These are phyloP conservation scores for Linnemannia exigua DNA, from an alignment of 192 early-diverging fungal genomes.

Conservation along the genomic window DNA sequence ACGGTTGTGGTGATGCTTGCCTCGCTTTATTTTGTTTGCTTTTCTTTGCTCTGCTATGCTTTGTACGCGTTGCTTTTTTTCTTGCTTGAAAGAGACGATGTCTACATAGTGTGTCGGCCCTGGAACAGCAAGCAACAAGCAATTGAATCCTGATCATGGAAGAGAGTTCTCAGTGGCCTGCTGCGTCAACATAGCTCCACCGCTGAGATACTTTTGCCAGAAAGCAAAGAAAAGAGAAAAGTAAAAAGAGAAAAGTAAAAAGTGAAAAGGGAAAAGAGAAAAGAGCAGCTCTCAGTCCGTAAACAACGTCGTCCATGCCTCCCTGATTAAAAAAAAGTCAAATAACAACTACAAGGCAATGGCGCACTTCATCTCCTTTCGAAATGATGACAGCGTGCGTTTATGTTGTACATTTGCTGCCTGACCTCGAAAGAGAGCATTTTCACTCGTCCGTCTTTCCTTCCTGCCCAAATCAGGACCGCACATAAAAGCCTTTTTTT, in stretches of 20 bases:
- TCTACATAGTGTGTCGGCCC: too few relatives aligned
- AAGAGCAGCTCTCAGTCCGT: not conserved
- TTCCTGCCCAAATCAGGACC: not conserved
- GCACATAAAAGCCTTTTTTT: not conserved
- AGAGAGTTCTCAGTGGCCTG: not conserved
- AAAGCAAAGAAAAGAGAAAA: not conserved
- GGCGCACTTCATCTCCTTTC: not conserved
- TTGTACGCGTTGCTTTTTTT: too few relatives aligned
- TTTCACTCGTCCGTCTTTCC: not conserved
- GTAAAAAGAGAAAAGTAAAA: not conserved
- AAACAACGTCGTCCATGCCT: too few relatives aligned
- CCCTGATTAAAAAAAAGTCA: not conserved
- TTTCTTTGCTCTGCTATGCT: too few relatives aligned
- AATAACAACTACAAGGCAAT: not conserved
- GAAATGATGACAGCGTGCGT: not conserved
- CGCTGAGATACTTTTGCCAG: not conserved
- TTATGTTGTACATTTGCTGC: not conserved
- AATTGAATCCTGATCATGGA: too few relatives aligned
- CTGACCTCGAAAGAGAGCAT: slow-evolving; percentile 1
- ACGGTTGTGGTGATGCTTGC: too few relatives aligned
- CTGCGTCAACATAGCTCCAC: not conserved
- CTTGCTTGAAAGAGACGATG: too few relatives aligned
- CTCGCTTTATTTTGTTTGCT: too few relatives aligned
- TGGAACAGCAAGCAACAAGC: too few relatives aligned
- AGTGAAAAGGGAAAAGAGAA: not conserved